Percentiles rank a stretch among this genome's conserved stretches.
phyloP scores from a whole-genome alignment of 2,329 filamentous ascomycete species.

The Aspergillus quadrilineatus region DNA sequence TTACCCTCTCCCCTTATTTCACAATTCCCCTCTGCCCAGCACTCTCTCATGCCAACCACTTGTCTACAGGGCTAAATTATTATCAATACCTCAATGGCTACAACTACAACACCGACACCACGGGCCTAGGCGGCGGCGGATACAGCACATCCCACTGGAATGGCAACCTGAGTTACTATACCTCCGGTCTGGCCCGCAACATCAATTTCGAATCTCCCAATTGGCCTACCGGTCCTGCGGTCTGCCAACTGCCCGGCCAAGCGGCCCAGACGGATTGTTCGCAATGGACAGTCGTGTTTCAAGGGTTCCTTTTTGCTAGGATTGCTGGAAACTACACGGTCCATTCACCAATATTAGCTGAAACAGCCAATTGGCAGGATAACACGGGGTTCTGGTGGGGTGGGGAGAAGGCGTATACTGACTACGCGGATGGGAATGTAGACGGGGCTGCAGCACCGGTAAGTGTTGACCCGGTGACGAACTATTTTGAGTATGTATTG shows the following conservation, averaged over 20 bases:
- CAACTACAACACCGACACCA: constrained; percentile 4
- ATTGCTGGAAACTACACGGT: neutral
- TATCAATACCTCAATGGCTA: constrained; percentile 11
- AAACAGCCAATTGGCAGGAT: neutral
- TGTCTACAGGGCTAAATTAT: constrained; percentile 3
- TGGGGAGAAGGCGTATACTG: neutral
- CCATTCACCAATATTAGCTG: neutral
- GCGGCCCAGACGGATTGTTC: neutral
- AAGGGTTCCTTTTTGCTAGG: neutral
- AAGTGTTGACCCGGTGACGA: neutral
- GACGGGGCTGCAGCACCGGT: neutral
- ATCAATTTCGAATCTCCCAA: constrained; percentile 5
- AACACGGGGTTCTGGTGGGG: constrained; percentile 8
- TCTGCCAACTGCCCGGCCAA: constrained; percentile 8
- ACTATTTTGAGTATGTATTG: neutral
- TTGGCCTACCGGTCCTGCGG: neutral
- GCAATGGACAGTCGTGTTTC: constrained; percentile 9
- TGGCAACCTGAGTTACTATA: constrained; percentile 6
- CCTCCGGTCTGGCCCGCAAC: neutral
- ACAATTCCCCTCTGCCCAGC: too few species aligned
- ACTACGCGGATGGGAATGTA: neutral
- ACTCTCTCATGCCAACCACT: too few species aligned
- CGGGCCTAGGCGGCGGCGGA: constrained; percentile 4
- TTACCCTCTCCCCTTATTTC: too few species aligned
- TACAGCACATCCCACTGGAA: constrained; percentile 6